A percentile compares a stretch with the other conserved stretches of the same genome.
Evolutionary conservation across 768 basidiomycete genomes (phyloP).

Genomic region (Amanita polypyramis): DNA sequence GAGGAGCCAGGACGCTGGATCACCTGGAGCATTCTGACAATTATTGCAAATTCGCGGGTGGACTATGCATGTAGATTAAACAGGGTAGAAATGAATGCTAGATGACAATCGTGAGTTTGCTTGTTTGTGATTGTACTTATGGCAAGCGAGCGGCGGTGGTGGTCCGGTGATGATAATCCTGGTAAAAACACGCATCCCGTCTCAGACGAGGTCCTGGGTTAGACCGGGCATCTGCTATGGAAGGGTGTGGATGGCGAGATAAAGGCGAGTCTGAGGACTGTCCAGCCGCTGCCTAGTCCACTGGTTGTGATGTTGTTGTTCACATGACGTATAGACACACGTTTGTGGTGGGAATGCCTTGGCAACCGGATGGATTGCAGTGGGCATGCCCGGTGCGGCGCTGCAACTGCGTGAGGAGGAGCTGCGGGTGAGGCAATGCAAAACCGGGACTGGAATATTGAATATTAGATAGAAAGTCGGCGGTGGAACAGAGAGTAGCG

Average conservation of each 20-base stretch:
- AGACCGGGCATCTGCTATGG: slow-evolving; percentile 19
- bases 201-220: slow-evolving; percentile 13
- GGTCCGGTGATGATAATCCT: slow-evolving; percentile 73
- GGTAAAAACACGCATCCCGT: slow-evolving; percentile 82
- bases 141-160: slow-evolving; percentile 11
- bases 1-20: slow-evolving; percentile 88
- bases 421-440: background rate
- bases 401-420: too few species aligned
- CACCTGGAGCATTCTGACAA: slow-evolving; percentile 56
- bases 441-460: background rate
- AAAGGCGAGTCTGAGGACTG: slow-evolving; percentile 85
- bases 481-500: too few species aligned
- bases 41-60: background rate
- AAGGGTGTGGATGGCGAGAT: slow-evolving; percentile 66
- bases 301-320: background rate
- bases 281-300: background rate
- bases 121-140: slow-evolving; percentile 13
- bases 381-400: background rate
- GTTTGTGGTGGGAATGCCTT: background rate
- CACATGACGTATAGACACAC: background rate
- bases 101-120: slow-evolving; percentile 17
- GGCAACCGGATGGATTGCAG: background rate
- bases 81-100: background rate
- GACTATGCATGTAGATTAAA: slow-evolving; percentile 1
- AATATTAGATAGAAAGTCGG: too few species aligned